Evolutionary conservation across 2,329 filamentous ascomycete genomes (phyloP).

Genomic region (Phyllosticta citriasiana): DNA sequence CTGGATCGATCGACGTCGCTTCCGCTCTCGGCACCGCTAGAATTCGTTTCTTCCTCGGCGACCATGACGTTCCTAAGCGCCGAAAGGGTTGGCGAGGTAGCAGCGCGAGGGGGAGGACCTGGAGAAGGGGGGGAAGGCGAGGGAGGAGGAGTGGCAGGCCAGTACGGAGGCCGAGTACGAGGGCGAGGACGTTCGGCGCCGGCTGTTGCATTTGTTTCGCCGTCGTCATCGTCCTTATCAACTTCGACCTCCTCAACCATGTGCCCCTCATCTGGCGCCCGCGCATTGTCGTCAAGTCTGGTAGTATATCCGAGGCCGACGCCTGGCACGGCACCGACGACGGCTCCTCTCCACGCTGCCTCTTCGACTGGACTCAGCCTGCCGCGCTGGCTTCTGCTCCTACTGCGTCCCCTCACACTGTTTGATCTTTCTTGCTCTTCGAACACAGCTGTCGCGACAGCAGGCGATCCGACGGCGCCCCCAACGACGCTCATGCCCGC

Average conservation of each 20-base stretch:
- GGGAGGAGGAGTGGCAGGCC: neutral
- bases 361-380: neutral
- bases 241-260: neutral
- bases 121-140: too few relatives aligned
- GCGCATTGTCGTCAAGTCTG: neutral
- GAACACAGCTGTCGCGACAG: neutral
- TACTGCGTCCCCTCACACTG: neutral
- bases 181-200: neutral
- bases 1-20: neutral
- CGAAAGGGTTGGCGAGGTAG: neutral
- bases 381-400: neutral
- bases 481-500: neutral
- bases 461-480: neutral
- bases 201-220: neutral
- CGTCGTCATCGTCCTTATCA: neutral
- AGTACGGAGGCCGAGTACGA: neutral
- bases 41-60: neutral
- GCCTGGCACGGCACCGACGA: neutral
- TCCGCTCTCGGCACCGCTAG: neutral
- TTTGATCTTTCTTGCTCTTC: neutral
- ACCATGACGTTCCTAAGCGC: neutral
- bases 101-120: neutral
- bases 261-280: neutral
- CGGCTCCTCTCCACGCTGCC: neutral
- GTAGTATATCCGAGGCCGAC: neutral